Evolutionary conservation across 2,329 filamentous ascomycete species (phyloP), one percentile per base, ranked within the genome.

Genomic region (Trichoderma sp.): DNA sequence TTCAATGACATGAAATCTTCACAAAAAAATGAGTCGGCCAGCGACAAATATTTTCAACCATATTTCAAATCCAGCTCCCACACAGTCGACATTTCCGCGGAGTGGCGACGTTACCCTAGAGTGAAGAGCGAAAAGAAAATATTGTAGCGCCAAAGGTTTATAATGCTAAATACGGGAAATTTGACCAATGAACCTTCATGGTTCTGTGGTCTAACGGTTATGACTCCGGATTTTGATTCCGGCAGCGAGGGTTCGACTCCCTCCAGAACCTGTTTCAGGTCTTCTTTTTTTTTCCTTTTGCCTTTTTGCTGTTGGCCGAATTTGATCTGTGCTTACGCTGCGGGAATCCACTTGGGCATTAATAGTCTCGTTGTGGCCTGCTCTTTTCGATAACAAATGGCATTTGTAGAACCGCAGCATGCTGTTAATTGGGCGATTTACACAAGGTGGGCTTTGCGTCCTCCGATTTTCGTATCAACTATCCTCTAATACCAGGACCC

Each of bases 221-320:
- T 73, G 73, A 74, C 73, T 74, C 61, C 71, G 71, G 73, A 74
- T 74, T 74, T 66, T 74, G 73, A 74, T 74, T 74, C 73, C 71
- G 71, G 66, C 73, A 74, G 73, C 71, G 71, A 73, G 71, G 73
- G 73, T 74, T 74, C 73, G 73, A 74, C 63, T 73, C 73, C 73
- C 66, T 26, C 66, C 47, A 65, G 66, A 65, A 70, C 71, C 71
- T 72, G 30, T 63, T 61, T 71, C 65, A 70, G 60, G 60, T 72
- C 21, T 15, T 21, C 32, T 43, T 21, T 58, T 51, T 14, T 43
- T 18, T 14, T n/a, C n/a, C 14, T 36, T 21, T 34, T 24, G n/a
- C 6, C 12, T 6, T 43, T 51, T 21, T 7, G 11, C 24, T 4
- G 24, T 30, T 60, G 32, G 65, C 4, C 11, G 53, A 14, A 26